A percentile compares a stretch with the other conserved stretches of the same genome.
Conservation (phyloP, 495 filamentous ascomycete genomes). For the Podospora tetraspora region DNA sequence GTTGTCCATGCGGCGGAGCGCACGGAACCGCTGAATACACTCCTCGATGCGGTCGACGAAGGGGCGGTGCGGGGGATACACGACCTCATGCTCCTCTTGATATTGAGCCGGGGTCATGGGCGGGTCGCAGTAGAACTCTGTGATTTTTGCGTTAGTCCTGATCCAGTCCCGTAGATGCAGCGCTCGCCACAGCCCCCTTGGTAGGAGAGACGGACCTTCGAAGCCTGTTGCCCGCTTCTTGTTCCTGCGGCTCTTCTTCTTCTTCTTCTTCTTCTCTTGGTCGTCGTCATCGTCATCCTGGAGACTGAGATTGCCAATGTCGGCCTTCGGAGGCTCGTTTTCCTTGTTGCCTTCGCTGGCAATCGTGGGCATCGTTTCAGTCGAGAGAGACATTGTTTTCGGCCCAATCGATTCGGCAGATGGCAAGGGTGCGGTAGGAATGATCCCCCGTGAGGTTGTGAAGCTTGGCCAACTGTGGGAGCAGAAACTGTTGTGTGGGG, state of each 20-base stretch:
- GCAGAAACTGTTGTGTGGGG: slow-evolving; percentile 2
- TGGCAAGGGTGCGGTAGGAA: background rate
- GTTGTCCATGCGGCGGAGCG: slow-evolving; percentile 65
- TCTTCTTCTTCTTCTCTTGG: slow-evolving; percentile 27
- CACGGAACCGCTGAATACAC: slow-evolving; percentile 75
- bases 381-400: background rate
- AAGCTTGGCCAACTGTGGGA: background rate
- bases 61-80: slow-evolving; percentile 25
- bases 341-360: background rate
- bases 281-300: slow-evolving; percentile 3
- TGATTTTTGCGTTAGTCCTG: background rate
- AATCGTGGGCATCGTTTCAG: background rate
- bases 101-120: slow-evolving; percentile 67
- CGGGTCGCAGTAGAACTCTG: slow-evolving; percentile 68
- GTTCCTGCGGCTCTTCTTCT: slow-evolving; percentile 26
- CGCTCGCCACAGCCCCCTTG: slow-evolving; percentile 4
- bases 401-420: background rate
- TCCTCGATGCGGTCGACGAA: slow-evolving; percentile 64
- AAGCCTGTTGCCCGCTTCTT: slow-evolving; percentile 40
- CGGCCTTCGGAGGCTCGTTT: background rate
- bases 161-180: background rate
- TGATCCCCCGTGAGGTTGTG: slow-evolving; percentile 15
- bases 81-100: slow-evolving; percentile 45
- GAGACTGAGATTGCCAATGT: background rate
- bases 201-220: slow-evolving; percentile 31